phyloP scores from a whole-genome alignment of 164 flowering plant genomes.

The Aristolochia contorta region DNA sequence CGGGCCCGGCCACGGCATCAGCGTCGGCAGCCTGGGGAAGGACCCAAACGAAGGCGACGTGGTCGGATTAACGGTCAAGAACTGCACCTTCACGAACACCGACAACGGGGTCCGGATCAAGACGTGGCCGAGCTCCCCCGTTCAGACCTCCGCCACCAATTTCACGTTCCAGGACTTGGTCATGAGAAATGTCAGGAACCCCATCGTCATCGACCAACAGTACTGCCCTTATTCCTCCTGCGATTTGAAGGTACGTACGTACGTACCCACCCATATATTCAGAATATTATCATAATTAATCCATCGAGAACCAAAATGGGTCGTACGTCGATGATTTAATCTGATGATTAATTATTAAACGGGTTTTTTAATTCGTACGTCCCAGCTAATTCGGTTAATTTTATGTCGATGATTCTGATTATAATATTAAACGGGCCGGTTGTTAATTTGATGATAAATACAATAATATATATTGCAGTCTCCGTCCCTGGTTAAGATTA shows the following conservation, averaged over 20 bases:
- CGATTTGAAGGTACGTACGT: not conserved
- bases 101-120: conserved; percentile 58
- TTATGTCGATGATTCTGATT: too few species aligned
- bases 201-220: conserved; percentile 50
- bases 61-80: conserved; percentile 15
- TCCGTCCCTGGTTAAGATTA: not conserved
- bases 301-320: too few species aligned
- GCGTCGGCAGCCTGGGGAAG: conserved; percentile 31
- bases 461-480: too few species aligned
- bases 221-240: conserved; percentile 45
- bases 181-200: conserved; percentile 48
- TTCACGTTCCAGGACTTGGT: conserved; percentile 47
- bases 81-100: conserved; percentile 37
- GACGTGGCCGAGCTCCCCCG: conserved; percentile 53
- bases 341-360: too few species aligned
- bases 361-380: too few species aligned
- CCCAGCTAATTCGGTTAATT: too few species aligned
- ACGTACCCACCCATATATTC: not conserved
- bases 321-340: too few species aligned
- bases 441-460: too few species aligned
- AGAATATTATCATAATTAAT: too few species aligned
- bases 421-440: too few species aligned
- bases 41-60: conserved; percentile 23
- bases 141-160: conserved; percentile 31
- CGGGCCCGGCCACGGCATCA: conserved; percentile 6